Evolutionary conservation across 208 protist genomes (phyloP), one percentile per base, ranked within the genome.

Genomic region (Leishmania major): DNA sequence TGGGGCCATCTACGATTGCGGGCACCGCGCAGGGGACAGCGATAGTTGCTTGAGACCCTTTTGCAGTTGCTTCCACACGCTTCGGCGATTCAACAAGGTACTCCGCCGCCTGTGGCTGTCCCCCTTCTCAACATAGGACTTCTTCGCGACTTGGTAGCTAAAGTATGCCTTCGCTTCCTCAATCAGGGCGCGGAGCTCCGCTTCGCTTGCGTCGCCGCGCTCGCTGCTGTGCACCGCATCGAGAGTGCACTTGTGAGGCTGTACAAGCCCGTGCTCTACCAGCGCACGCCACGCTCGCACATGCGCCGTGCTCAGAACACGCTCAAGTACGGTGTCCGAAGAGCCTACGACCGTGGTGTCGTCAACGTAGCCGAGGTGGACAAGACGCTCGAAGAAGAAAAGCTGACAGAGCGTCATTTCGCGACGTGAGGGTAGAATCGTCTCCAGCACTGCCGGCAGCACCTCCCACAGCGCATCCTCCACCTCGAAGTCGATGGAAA

Each of bases 361-460:
- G 22, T 10, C 49, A 10, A 89, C 64, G 45, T 85, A 82, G 40
- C 80, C 84, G 40, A 89, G 78, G 10, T 60, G 22, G 22, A 90
- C 73, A 22, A 92, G 77, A 11, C 85, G 84, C 13, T 85, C 62
- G 31, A 92, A 89, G 22, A 90, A 62, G 47, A 92, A 86, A 19
- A 81, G 49, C 75, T 92, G 84, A 35, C 62, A 71, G 4, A 57
- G 49, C 7, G 83, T 76, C 82, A 90, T 86, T 37, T 59, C 62
- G 35, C 47, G 71, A 43, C 84, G 75, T 19, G 62, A 13, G 1
- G 87, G 80, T 28, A 89, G 28, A 45, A 87, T 62, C 25, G 70
- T 67, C 22, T 74, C 78, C 43, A 92, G 83, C 1, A 89, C 67
- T 7, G 64, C 62, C 59, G 85, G 83, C 22, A 90, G 47, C 2